Conservation (phyloP, 352 stramenopile species). For the Globisporangium irregulare region DNA sequence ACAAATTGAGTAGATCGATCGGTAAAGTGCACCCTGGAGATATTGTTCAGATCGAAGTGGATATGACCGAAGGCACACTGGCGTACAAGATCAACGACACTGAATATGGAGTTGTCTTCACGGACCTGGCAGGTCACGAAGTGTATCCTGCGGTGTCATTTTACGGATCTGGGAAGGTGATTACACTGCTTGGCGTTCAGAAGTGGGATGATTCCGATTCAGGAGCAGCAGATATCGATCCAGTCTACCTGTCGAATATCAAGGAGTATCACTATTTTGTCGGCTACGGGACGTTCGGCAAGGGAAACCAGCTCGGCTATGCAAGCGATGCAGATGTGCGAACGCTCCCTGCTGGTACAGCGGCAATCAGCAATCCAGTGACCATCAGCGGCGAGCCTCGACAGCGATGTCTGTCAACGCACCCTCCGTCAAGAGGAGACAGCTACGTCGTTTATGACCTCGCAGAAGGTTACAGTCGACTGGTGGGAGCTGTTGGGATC, state of each 20-base stretch:
- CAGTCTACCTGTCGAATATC: constrained; percentile 70
- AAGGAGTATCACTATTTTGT: constrained; percentile 78
- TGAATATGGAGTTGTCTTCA: constrained; percentile 86
- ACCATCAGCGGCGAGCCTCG: constrained; percentile 59
- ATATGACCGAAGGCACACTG: constrained; percentile 85
- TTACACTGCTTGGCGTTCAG: constrained; percentile 70
- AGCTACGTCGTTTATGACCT: constrained; percentile 85
- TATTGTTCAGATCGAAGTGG: constrained; percentile 84
- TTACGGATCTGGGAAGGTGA: constrained; percentile 88
- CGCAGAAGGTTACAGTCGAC: constrained; percentile 44
- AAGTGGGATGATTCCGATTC: constrained; percentile 69
- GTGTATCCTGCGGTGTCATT: constrained; percentile 87
- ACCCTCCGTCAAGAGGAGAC: constrained; percentile 66
- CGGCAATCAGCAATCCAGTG: constrained; percentile 32
- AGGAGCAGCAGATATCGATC: constrained; percentile 35
- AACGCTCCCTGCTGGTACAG: constrained; percentile 13
- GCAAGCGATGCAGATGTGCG: constrained; percentile 40
- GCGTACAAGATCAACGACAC: constrained; percentile 89
- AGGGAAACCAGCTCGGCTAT: constrained; percentile 76
- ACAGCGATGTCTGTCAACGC: constrained; percentile 74
- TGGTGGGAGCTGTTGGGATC: constrained; percentile 61
- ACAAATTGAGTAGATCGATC: constrained; percentile 83
- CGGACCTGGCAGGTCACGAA: constrained; percentile 74
- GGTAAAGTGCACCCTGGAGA: constrained; percentile 89
- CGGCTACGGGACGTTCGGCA: constrained; percentile 77